phyloP scores from a whole-genome alignment of 257 asterid species.

The Solanum ossicruentum region DNA sequence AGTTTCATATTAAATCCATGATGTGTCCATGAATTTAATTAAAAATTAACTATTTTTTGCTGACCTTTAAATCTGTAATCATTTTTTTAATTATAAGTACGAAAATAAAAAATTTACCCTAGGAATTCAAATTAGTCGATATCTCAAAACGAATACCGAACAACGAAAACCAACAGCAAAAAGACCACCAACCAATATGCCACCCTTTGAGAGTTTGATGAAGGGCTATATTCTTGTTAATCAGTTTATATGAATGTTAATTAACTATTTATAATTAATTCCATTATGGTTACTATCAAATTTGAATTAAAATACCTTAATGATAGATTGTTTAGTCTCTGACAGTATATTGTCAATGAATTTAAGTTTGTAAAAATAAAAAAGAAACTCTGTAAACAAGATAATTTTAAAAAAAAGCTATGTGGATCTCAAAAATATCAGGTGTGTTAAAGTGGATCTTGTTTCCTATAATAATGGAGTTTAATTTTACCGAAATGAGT shows the following conservation, averaged over 20 bases:
- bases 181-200: neutral
- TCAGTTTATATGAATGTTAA: neutral
- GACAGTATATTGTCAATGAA: neutral
- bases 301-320: neutral
- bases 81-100: too few relatives aligned
- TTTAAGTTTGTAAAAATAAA: neutral
- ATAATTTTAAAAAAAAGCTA: neutral
- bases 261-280: neutral
- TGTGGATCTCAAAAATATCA: neutral
- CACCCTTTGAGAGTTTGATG: neutral
- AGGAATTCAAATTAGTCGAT: neutral
- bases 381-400: neutral
- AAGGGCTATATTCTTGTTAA: neutral
- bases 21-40: too few relatives aligned
- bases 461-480: neutral
- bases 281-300: neutral
- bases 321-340: neutral
- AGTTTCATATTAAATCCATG: too few relatives aligned
- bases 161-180: rapidly evolving
- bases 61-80: too few relatives aligned
- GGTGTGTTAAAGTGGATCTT: neutral
- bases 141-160: neutral
- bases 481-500: neutral
- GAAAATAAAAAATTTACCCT: neutral
- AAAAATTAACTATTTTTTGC: too few relatives aligned